These are phyloP conservation scores for Gnomoniopsis sp. DNA, from an alignment of 2,329 filamentous ascomycete species.

Conservation along the genomic window DNA sequence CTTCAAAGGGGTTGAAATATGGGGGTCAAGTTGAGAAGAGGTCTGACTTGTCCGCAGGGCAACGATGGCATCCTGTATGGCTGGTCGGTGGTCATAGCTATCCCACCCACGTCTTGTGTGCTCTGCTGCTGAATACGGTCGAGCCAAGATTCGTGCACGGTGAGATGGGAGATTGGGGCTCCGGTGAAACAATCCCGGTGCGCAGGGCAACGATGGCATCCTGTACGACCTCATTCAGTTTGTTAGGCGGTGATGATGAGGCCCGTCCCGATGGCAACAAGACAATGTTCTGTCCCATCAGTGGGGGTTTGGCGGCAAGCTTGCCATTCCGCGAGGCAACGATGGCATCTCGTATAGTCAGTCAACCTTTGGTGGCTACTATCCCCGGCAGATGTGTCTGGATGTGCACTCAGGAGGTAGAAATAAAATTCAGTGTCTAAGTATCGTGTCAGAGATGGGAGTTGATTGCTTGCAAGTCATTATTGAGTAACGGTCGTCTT, in stretches of 20 bases:
- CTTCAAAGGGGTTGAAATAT: not conserved
- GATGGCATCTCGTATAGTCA: constrained; percentile 11
- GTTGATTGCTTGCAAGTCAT: not conserved
- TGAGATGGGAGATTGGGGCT: constrained; percentile 14
- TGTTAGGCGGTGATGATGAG: not conserved
- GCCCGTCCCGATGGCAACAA: not conserved
- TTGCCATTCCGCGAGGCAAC: constrained; percentile 13
- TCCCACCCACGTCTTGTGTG: constrained; percentile 18
- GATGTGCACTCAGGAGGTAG: not conserved
- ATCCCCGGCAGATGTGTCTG: not conserved
- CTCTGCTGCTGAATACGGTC: constrained; percentile 1
- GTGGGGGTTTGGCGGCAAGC: not conserved
- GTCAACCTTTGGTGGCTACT: not conserved
- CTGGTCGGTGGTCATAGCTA: not conserved
- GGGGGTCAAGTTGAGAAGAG: constrained; percentile 1
- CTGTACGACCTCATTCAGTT: constrained; percentile 6
- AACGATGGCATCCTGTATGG: constrained; percentile 29
- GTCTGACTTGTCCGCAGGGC: constrained; percentile 25
- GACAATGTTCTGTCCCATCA: not conserved
- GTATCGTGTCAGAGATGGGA: not conserved
- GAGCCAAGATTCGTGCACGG: not conserved
- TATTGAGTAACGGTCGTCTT: not conserved
- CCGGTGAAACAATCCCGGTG: constrained; percentile 18
- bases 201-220: constrained; percentile 25
- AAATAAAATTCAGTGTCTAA: not conserved